Conservation (phyloP, 2,329 filamentous ascomycete genomes). For the Cytospora chrysosperma region DNA sequence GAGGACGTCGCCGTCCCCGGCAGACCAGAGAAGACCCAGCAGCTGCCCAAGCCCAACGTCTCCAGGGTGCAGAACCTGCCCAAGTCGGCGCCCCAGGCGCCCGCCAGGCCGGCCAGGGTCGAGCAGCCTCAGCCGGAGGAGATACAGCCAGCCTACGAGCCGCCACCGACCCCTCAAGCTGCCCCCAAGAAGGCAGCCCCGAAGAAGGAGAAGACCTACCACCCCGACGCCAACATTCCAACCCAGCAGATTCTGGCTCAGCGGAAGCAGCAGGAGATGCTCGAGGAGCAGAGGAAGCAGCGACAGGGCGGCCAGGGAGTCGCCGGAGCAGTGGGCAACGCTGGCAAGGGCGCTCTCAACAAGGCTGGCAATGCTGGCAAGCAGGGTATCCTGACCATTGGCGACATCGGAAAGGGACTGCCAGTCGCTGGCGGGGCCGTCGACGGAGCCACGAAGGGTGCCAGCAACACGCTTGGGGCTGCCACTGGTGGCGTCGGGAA, state of each 20-base stretch:
- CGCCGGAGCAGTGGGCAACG: neutral
- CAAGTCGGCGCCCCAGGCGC: neutral
- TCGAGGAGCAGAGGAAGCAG: slow-evolving; percentile 8
- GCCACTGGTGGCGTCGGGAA: slow-evolving; percentile 19
- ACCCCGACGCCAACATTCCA: slow-evolving; percentile 11
- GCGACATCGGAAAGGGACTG: slow-evolving; percentile 15
- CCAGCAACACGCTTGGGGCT: slow-evolving; percentile 17
- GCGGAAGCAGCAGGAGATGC: slow-evolving; percentile 17
- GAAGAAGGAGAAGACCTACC: slow-evolving; percentile 23
- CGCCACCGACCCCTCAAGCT: slow-evolving; percentile 5
- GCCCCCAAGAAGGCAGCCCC: slow-evolving; percentile 9
- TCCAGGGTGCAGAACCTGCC: slow-evolving; percentile 17
- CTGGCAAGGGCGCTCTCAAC: slow-evolving; percentile 11
- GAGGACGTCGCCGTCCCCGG: slow-evolving; percentile 22
- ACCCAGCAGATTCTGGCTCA: slow-evolving; percentile 19
- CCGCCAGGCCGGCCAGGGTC: slow-evolving; percentile 1
- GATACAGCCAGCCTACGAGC: slow-evolving; percentile 1
- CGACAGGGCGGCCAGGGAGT: neutral
- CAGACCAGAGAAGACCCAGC: slow-evolving; percentile 12
- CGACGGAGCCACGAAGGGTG: slow-evolving; percentile 17
- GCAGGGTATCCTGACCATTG: slow-evolving; percentile 17
- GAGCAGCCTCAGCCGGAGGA: slow-evolving; percentile 14
- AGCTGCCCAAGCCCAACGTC: slow-evolving; percentile 3
- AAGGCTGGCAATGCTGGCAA: slow-evolving; percentile 15
- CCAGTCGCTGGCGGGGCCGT: slow-evolving; percentile 21